Conservation (phyloP, 1,139 yeast species). For the Taphrina communis region DNA sequence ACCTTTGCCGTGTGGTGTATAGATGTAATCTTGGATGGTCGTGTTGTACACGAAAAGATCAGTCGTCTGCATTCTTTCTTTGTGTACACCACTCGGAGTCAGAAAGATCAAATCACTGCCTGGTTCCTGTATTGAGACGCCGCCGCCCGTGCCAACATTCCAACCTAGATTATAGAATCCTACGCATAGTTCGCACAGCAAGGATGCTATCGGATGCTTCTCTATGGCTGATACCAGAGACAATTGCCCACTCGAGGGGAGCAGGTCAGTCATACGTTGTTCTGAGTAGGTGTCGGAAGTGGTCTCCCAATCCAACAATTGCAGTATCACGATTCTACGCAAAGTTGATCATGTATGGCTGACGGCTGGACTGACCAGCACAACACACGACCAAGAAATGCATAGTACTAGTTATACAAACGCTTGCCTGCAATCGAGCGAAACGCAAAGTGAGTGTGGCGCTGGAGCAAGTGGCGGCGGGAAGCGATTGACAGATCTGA, state of each 20-base stretch:
- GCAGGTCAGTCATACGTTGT: too few relatives aligned
- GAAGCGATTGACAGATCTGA: constrained; percentile 9
- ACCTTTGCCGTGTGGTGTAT: constrained; percentile 70
- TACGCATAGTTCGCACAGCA: constrained; percentile 64
- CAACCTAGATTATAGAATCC: constrained; percentile 80
- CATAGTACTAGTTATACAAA: too few relatives aligned
- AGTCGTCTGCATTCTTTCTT: constrained; percentile 80
- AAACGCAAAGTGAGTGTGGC: not conserved
- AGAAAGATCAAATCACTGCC: constrained; percentile 64
- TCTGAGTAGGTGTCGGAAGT: too few relatives aligned
- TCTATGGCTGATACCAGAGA: not conserved
- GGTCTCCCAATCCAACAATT: too few relatives aligned
- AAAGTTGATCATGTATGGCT: too few relatives aligned
- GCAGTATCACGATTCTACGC: too few relatives aligned
- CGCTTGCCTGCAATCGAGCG: too few relatives aligned
- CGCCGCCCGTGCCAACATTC: constrained; percentile 98
- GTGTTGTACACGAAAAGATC: constrained; percentile 75
- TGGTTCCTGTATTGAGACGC: constrained; percentile 75
- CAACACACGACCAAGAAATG: too few relatives aligned
- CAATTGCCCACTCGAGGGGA: not conserved
- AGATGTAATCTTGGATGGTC: constrained; percentile 61
- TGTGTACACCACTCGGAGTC: constrained; percentile 96
- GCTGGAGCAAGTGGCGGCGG: not conserved
- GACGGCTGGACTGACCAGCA: too few relatives aligned
- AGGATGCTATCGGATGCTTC: constrained; percentile 11